Conservation (phyloP, 306 rosid genomes). For the Arachis hypogaea region DNA sequence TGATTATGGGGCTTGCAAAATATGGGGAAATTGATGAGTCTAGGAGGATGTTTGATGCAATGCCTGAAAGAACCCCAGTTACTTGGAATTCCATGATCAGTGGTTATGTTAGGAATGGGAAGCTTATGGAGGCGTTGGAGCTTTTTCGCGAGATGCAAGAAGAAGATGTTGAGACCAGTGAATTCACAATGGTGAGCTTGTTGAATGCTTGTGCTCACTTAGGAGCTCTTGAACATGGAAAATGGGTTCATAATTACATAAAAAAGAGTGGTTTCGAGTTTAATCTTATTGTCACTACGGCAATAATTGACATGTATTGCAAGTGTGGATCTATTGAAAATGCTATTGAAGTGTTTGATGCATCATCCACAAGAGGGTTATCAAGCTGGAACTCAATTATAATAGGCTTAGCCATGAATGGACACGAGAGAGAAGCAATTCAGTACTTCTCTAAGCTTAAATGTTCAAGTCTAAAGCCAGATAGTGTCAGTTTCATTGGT, state of each 20-base stretch:
- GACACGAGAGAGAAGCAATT: conserved; percentile 67
- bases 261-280: conserved; percentile 58
- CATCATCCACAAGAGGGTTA: conserved; percentile 50
- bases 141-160: conserved; percentile 70
- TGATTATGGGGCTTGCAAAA: conserved; percentile 79
- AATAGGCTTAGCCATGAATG: conserved; percentile 76
- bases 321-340: conserved; percentile 69
- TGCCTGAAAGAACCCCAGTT: conserved; percentile 58
- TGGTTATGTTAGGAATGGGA: conserved; percentile 84
- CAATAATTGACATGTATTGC: conserved; percentile 84
- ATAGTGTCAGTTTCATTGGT: conserved; percentile 70
- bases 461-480: conserved; percentile 58
- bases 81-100: conserved; percentile 87
- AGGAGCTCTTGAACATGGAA: conserved; percentile 80
- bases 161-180: conserved; percentile 59
- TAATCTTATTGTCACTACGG: conserved; percentile 67
- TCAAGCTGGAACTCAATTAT: conserved; percentile 85
- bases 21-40: conserved; percentile 71
- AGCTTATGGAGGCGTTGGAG: conserved; percentile 56
- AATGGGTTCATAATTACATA: conserved; percentile 78
- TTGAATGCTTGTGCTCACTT: conserved; percentile 79
- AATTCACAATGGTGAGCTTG: conserved; percentile 89
- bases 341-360: conserved; percentile 68
- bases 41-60: conserved; percentile 64
- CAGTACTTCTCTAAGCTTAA: conserved; percentile 64